Base-by-base conservation (phyloP, 345 rosid genomes). In the Melastoma malabathricum region DNA sequence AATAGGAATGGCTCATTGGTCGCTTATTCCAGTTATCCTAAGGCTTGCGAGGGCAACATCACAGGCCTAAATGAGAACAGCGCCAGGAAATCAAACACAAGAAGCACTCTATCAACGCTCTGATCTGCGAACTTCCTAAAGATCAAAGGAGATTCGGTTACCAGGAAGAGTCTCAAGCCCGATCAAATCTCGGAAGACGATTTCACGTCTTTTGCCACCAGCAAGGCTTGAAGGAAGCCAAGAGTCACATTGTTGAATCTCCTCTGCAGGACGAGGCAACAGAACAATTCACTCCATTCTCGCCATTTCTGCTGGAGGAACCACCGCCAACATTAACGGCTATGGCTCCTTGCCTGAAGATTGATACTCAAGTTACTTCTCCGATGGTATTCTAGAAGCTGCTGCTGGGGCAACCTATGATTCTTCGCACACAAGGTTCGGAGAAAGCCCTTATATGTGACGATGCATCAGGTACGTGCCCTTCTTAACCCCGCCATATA, bases 81-180 rank as follows among this genome's bases (percentile, higher is more conserved):
- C 59, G 76, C 77, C 57, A 87, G 78, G 77, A 84, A 87, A 23
- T 84, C 82, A 39, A 92, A 82, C 54, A 72, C 67, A 9, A 56
- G 51, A 63, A 87, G 96, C 67, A 84, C 80, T 15, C 59, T 69
- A 13, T 77, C 75, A 15, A 73, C 59, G 12, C 72, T 48, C 68
- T 64, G 73, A 18, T 69, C 70, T 2, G 63, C 47, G 25, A 75
- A 56, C 53, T 79, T 73, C 2, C 66, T 62, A 46, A 87, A 59
- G 46, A 73, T 15, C 9, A 59, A 44, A 47, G 59, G 23, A 15
- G 68, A 71, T 68, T 87, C 81, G 7, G 71, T 64, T 68, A 80
- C 71, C 80, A 82, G 17, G 67, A 77, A 71, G 60, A 68, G 65
- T 61, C 53, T 60, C 65, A 84, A 54, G 18, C 60, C 50, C 3